Base-by-base conservation (phyloP, 768 basidiomycete genomes). In the Tricholoma terreum region DNA sequence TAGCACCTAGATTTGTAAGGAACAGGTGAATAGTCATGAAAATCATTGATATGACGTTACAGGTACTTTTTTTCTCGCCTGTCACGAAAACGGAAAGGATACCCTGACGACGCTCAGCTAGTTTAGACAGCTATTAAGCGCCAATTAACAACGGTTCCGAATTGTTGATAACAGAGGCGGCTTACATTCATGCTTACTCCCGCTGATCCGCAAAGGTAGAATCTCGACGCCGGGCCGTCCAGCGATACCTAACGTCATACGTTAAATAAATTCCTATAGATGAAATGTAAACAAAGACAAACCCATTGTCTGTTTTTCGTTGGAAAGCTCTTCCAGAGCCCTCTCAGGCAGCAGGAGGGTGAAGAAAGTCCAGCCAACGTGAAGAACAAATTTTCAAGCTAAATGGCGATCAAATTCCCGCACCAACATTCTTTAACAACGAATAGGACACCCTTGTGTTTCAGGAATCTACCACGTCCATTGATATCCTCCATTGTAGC, bases 351-450 rank as follows among this genome's bases (percentile, higher is more conserved):
- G 67, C 12, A 93, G 80, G n/a, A 92, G 72, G 0, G 91, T 92
- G 6, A 92, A 91, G 75, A 86, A 82, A 58, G 92, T 78, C 92
- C 92, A 1, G 89, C 91, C 54, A 92, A 70, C 90, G 92, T 94
- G 77, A 92, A 92, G 55, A 90, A 72, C 10, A 90, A 53, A 93
- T 83, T 72, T 92, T 82, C 50, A 93, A 74, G 63, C 86, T 87
- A 53, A 2, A 46, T 52, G 6, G 22, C 31, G 10, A 45, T 22
- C 10, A 56, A 63, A 5, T 62, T 60, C 9, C 36, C 36, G 49
- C 17, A 12, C 58, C n/a, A 15, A 31, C 11, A 30, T 36, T 22
- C 40, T 7, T n/a, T n/a, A n/a, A n/a, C 52, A 57, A 9, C 15
- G n/a, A 50, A 35, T 54, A 43, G 60, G 15, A 73, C 85, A 57